A percentile compares a stretch with the other conserved stretches of the same genome.
Conservation (phyloP, 2,329 filamentous ascomycete species). For the Colletotrichum chlorophyti region DNA sequence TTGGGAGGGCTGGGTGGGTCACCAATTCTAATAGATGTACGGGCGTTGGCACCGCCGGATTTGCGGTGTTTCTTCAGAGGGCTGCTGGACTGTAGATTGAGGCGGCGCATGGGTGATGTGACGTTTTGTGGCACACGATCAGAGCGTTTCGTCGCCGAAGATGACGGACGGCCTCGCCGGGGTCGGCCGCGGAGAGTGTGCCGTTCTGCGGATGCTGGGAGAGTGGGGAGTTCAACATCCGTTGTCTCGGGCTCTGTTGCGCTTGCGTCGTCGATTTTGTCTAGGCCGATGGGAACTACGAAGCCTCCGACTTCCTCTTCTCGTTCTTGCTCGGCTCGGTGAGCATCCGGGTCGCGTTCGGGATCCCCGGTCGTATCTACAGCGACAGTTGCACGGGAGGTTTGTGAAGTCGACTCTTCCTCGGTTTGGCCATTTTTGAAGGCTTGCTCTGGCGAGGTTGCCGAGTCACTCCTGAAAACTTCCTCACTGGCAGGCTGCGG, state of each 20-base stretch:
- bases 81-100: constrained; percentile 11
- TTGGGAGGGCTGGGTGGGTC: not conserved
- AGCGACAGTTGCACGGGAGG: too few species aligned
- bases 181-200: not conserved
- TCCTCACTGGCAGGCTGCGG: too few species aligned
- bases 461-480: too few species aligned
- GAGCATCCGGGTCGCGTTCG: not conserved
- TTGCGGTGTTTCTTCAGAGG: not conserved
- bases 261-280: not conserved
- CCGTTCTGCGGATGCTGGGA: not conserved
- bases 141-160: not conserved
- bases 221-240: constrained; percentile 1
- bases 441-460: too few species aligned
- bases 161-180: not conserved
- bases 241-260: not conserved
- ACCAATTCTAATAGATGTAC: not conserved
- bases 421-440: too few species aligned
- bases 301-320: not conserved
- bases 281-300: constrained; percentile 4
- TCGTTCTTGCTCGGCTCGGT: not conserved
- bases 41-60: not conserved
- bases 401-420: too few species aligned
- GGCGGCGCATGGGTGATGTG: not conserved
- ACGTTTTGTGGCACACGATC: not conserved
- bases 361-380: not conserved